Percentiles rank a stretch among this genome's conserved stretches.
phyloP scores from a whole-genome alignment of 257 asterid species.

The Ballota nigra region DNA sequence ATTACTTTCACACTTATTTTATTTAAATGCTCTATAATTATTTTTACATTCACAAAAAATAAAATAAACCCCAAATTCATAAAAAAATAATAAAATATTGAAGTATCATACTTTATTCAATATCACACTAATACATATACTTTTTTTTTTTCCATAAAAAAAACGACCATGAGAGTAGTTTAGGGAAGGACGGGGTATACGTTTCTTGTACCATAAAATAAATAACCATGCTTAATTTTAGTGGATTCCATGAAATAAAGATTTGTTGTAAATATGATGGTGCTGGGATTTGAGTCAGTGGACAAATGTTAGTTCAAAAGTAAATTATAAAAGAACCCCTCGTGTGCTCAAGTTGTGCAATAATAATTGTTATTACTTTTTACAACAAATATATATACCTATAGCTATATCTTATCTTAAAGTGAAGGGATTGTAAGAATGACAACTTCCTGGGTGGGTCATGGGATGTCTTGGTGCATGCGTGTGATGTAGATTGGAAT shows the following conservation, averaged over 20 bases:
- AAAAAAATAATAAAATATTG: no score
- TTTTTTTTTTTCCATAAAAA: no score
- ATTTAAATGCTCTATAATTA: no score
- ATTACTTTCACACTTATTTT: no score
- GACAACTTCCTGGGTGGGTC: slow-evolving; percentile 26
- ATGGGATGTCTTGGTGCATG: slow-evolving; percentile 8
- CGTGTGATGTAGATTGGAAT: background rate
- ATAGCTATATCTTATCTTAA: background rate
- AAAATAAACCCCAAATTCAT: no score
- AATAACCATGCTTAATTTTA: no score
- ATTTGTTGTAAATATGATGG: background rate
- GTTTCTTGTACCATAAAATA: no score
- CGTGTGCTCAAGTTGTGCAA: background rate
- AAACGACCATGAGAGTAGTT: no score
- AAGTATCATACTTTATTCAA: no score
- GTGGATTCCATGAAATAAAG: background rate
- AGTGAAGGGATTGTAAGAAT: background rate
- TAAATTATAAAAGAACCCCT: background rate
- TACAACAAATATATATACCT: background rate
- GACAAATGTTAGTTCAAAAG: background rate
- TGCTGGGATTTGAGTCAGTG: background rate
- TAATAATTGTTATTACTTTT: background rate
- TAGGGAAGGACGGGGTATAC: no score
- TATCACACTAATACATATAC: no score
- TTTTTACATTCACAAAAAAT: no score